Percentiles rank a stretch among this genome's conserved stretches.
These are phyloP conservation scores for Stylonectria norvegica DNA, from an alignment of 2,329 filamentous ascomycete species.

Conservation along the genomic window DNA sequence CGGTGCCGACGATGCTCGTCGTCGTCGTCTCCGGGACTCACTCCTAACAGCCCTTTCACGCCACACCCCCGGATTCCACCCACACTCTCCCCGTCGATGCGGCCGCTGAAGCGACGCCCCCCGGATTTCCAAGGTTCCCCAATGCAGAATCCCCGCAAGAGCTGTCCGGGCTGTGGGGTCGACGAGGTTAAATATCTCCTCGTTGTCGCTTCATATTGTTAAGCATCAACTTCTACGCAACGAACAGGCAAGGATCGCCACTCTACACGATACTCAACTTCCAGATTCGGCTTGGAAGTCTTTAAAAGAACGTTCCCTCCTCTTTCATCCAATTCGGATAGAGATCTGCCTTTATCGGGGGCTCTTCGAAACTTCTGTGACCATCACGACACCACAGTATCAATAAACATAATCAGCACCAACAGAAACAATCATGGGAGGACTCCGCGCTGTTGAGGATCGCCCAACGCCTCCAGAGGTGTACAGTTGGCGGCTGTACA, in stretches of 20 bases:
- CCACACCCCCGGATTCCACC: too few species aligned
- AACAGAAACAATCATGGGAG: slow-evolving; percentile 25
- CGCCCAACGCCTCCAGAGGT: slow-evolving; percentile 54
- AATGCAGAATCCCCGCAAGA: slow-evolving; percentile 7
- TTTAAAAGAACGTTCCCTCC: too few species aligned
- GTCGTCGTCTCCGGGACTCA: not conserved
- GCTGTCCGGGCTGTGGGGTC: slow-evolving; percentile 7
- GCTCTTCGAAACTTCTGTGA: not conserved
- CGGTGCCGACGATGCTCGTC: too few species aligned
- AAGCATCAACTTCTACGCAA: too few species aligned
- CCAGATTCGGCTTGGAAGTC: too few species aligned
- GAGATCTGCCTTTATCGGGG: too few species aligned
- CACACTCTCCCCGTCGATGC: slow-evolving; percentile 3
- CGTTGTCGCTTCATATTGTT: slow-evolving; percentile 2
- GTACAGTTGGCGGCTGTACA: slow-evolving; percentile 51
- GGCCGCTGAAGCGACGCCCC: slow-evolving; percentile 9
- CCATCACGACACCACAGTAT: not conserved
- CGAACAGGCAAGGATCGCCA: slow-evolving; percentile 10
- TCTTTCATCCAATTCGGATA: too few species aligned
- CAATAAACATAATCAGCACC: not conserved
- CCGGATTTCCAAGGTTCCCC: slow-evolving; percentile 14
- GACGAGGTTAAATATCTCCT: slow-evolving; percentile 21
- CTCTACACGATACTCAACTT: not conserved
- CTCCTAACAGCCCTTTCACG: too few species aligned
- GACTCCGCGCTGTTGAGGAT: slow-evolving; percentile 49